Percentiles rank a stretch among this genome's conserved stretches.
These are phyloP conservation scores for Trichoderma gracile DNA, from an alignment of 2,329 filamentous ascomycete species.

Conservation along the genomic window DNA sequence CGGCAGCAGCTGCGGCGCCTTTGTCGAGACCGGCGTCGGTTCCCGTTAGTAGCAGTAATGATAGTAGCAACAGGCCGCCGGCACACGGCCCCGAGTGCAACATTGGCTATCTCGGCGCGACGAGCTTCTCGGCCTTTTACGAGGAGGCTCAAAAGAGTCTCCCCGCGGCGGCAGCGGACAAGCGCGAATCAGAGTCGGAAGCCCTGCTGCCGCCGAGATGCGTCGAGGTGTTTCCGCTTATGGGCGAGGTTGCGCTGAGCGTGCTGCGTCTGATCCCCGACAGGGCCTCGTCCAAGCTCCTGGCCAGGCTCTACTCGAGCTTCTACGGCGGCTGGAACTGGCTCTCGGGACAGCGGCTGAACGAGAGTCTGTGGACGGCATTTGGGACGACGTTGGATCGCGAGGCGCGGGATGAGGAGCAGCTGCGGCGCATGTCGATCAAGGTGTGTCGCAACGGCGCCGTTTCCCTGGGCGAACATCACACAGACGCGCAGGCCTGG, in stretches of 20 bases:
- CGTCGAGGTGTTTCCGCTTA: background rate
- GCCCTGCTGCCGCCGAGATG: background rate
- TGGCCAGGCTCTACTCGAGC: background rate
- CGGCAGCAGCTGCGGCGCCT: too few species aligned
- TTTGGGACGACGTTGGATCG: background rate
- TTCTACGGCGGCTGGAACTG: constrained; percentile 10
- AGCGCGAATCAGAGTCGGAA: constrained; percentile 1
- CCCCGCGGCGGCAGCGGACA: background rate
- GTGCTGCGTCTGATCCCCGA: constrained; percentile 14
- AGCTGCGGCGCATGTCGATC: constrained; percentile 34
- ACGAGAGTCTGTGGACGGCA: constrained; percentile 3
- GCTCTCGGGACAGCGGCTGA: constrained; percentile 1
- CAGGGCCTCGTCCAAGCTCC: background rate
- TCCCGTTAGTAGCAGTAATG: background rate
- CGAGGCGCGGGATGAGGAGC: background rate
- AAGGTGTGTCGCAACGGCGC: constrained; percentile 43
- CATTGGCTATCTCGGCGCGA: constrained; percentile 23
- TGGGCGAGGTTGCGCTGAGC: constrained; percentile 10
- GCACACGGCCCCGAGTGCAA: constrained; percentile 7
- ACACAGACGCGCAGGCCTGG: constrained; percentile 41
- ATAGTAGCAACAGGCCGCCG: background rate
- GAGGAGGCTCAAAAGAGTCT: constrained; percentile 20
- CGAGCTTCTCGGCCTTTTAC: constrained; percentile 23
- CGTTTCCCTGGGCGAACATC: constrained; percentile 39
- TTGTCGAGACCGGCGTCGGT: background rate